Conservation (phyloP, 2,329 filamentous ascomycete species). For the Clonostachys solani region DNA sequence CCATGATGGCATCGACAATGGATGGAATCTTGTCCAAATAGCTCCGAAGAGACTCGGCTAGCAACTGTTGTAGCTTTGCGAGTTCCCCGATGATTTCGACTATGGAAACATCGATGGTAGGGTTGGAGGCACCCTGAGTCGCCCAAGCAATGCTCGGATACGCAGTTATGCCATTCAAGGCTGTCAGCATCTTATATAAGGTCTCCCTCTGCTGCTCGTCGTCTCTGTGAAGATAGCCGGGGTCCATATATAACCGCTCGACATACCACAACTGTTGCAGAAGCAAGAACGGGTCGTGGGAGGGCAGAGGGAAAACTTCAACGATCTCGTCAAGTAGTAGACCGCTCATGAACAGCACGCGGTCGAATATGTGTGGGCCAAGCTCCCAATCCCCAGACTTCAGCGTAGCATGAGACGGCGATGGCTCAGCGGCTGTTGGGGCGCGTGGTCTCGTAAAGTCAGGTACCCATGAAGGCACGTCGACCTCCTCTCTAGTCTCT, state of each 20-base stretch:
- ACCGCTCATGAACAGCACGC: neutral
- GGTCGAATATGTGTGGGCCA: neutral
- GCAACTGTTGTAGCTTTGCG: neutral
- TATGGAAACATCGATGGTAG: neutral
- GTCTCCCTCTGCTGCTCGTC: neutral
- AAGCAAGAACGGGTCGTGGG: neutral
- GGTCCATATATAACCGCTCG: neutral
- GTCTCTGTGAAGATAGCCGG: neutral
- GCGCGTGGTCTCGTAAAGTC: neutral
- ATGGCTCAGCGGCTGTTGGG: neutral
- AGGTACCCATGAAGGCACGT: neutral
- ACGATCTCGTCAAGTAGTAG: neutral
- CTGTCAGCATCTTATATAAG: neutral
- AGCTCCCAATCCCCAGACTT: neutral
- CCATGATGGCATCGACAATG: neutral
- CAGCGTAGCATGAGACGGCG: neutral
- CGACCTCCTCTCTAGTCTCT: neutral
- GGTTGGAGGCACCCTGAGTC: neutral
- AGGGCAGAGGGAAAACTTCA: neutral
- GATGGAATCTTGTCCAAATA: neutral
- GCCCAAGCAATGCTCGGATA: slow-evolving; percentile 1
- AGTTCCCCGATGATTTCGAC: neutral
- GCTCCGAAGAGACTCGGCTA: neutral
- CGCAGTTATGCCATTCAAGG: neutral
- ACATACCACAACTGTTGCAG: neutral